These are phyloP conservation scores for Lichtheimia corymbifera DNA, from an alignment of 371 early-diverging fungal species.

Conservation along the genomic window DNA sequence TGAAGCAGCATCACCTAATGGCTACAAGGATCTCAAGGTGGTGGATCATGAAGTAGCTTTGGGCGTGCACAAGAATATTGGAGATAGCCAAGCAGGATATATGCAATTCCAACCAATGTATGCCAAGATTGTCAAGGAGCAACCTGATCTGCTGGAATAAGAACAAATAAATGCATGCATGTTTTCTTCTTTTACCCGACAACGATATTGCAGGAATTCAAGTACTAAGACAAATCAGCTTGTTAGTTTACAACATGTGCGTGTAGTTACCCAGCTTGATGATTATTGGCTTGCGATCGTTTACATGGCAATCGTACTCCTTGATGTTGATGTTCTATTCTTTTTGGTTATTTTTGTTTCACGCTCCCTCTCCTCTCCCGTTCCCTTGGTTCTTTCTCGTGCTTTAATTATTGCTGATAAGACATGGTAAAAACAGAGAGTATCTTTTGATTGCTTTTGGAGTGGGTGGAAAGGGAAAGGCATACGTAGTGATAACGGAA, in stretches of 20 bases:
- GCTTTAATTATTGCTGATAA: no score
- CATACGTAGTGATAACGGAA: background rate
- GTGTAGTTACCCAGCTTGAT: background rate
- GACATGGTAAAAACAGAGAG: no score
- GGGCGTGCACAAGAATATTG: conserved; percentile 34
- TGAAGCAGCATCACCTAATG: conserved; percentile 45
- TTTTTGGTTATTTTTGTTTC: no score
- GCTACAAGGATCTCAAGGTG: conserved; percentile 34
- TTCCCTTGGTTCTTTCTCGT: no score
- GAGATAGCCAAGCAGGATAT: conserved; percentile 45
- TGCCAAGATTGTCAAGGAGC: conserved; percentile 52
- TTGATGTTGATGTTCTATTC: no score
- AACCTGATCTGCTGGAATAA: conserved; percentile 44
- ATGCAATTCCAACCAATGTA: conserved; percentile 62
- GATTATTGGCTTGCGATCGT: no score
- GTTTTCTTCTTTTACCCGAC: background rate
- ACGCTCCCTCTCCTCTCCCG: no score
- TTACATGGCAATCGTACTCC: no score
- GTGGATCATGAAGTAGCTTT: conserved; percentile 48
- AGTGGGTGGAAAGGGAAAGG: no score
- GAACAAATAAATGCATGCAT: conserved; percentile 2
- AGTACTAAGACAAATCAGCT: background rate
- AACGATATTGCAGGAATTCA: background rate
- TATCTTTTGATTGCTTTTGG: no score
- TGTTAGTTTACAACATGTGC: conserved; percentile 10